These are phyloP conservation scores for Claviceps cyperi DNA, from an alignment of 2,329 filamentous ascomycete species.

Conservation along the genomic window DNA sequence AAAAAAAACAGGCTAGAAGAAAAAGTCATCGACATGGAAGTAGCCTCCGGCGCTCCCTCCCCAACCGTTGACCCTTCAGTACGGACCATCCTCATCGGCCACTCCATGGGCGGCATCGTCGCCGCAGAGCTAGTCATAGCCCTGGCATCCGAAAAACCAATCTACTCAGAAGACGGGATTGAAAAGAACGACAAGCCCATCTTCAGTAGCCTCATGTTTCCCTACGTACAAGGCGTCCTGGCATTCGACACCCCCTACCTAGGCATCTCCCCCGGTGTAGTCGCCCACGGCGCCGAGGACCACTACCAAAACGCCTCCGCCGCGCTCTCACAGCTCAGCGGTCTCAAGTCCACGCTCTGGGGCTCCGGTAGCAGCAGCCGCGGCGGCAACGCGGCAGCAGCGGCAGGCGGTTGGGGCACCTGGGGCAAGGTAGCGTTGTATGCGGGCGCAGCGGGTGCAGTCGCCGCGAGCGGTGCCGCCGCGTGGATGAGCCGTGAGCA, in stretches of 20 bases:
- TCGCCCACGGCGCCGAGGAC: conserved; percentile 75
- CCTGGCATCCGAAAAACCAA: conserved; percentile 43
- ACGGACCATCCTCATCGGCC: conserved; percentile 66
- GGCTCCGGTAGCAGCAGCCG: conserved; percentile 10
- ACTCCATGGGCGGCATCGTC: conserved; percentile 89
- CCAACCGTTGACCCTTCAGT: conserved; percentile 80
- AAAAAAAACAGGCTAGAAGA: conserved; percentile 54
- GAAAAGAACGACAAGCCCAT: conserved; percentile 17
- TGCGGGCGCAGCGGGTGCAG: conserved; percentile 69
- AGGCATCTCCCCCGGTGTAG: conserved; percentile 64
- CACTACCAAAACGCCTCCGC: conserved; percentile 62
- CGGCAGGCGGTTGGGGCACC: conserved; percentile 45
- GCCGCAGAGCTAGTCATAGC: conserved; percentile 76
- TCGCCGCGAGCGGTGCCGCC: conserved; percentile 68
- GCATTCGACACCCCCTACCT: conserved; percentile 92
- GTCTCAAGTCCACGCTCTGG: conserved; percentile 55
- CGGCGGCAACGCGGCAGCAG: neutral
- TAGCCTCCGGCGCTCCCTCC: conserved; percentile 62
- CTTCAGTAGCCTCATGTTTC: conserved; percentile 68
- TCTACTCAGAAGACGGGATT: conserved; percentile 31
- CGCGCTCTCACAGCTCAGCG: conserved; percentile 51
- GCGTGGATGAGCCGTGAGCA: conserved; percentile 77
- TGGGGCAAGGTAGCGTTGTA: conserved; percentile 81
- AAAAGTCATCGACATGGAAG: conserved; percentile 88
- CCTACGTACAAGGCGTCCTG: conserved; percentile 77